Base-by-base conservation (phyloP, 2,329 filamentous ascomycete genomes). In the Shiraia bambusicola region DNA sequence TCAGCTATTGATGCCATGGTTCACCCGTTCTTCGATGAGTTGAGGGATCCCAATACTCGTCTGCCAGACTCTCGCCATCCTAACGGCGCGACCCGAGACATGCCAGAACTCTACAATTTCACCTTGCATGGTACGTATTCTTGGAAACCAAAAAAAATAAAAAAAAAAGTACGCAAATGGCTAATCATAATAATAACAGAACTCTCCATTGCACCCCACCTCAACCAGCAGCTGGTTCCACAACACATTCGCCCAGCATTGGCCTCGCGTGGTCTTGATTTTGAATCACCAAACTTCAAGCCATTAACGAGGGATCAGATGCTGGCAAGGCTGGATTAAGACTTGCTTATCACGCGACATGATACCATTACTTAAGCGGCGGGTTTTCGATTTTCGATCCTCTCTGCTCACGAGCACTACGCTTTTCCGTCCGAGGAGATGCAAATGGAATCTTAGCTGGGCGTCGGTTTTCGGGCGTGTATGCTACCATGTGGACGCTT, bases 1-100 rank as follows among this genome's bases (percentile, higher is more conserved):
- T 88, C 89, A 6, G 90, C 93, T 15, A 84, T 98, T 50, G 89
- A 97, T 63, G 93, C 93, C 37, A 95, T 98, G 91, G 87, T 94
- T 43, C 93, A 98, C 63, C 90, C 93, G 27, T 98, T 97, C 80
- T 98, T 98, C 65, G 92, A 98, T 64, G 93, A 98, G 72, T 79
- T 98, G 50, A 83, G 93, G 62, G 90, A 96, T 62, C 88, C 90
- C n/a, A 83, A 71, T 68, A 97, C 91, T 46, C 88, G 86, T 69
- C 79, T 98, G 53, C 93, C 92, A 8, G 93, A 98, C 69, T 98
- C 93, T 16, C 87, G 93, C 67, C 90, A 96, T 72, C 82, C 88
- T 49, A 88, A 86, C 55, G 87, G 86, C 48, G 79, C 87, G 33
- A 72, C 87, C 35, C 86, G 87, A 66, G 91, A 96, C 47, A 74